These are phyloP conservation scores for Prunus mira DNA, from an alignment of 306 rosid species.

Conservation along the genomic window DNA sequence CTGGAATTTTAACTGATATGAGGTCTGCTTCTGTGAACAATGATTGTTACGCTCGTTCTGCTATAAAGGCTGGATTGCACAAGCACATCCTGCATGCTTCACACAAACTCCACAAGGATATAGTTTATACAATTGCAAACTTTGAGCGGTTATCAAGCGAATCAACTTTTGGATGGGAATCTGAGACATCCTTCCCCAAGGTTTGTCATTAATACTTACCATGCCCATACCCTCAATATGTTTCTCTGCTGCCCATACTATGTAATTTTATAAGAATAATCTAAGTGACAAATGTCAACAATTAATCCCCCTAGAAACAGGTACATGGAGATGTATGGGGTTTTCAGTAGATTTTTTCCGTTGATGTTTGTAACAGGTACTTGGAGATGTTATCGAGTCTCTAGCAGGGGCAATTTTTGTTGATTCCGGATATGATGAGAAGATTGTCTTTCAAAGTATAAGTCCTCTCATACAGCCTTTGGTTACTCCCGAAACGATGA, in stretches of 20 bases:
- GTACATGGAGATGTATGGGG: background rate
- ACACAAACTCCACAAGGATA: constrained; percentile 51
- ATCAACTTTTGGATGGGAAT: constrained; percentile 72
- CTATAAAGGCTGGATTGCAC: constrained; percentile 59
- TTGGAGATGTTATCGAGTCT: constrained; percentile 81
- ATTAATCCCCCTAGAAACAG: background rate
- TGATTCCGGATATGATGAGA: constrained; percentile 59
- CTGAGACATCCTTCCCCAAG: constrained; percentile 64
- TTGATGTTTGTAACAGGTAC: constrained; percentile 45
- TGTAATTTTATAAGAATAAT: no score
- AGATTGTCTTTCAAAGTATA: constrained; percentile 51
- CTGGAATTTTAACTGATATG: constrained; percentile 68
- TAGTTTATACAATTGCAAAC: constrained; percentile 23
- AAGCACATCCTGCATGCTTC: constrained; percentile 61
- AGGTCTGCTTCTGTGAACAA: constrained; percentile 76
- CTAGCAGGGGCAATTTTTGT: constrained; percentile 76
- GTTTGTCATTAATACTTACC: constrained; percentile 32
- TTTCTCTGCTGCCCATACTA: background rate
- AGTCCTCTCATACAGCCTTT: constrained; percentile 70
- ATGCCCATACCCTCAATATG: background rate
- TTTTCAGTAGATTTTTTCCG: background rate
- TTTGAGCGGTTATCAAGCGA: constrained; percentile 29
- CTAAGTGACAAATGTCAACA: background rate
- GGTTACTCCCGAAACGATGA: constrained; percentile 55
- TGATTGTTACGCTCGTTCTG: constrained; percentile 63